phyloP scores from a whole-genome alignment of 139 green algal genomes.

The Tetraselmis striata region DNA sequence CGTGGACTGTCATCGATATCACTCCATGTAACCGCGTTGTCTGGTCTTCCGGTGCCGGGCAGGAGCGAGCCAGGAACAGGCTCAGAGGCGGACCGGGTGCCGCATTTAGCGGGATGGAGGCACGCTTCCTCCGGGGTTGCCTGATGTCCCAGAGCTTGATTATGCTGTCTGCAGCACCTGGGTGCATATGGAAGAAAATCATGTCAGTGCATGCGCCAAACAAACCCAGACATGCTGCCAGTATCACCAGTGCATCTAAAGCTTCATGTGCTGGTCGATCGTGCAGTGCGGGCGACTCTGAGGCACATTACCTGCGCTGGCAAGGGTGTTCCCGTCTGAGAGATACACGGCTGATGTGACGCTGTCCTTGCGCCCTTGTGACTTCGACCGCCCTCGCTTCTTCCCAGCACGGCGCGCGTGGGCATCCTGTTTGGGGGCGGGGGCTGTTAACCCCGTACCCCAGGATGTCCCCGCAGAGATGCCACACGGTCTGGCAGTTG shows the following conservation, averaged over 20 bases:
- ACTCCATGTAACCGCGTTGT: not conserved
- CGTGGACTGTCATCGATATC: not conserved
- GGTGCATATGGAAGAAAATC: too few species aligned
- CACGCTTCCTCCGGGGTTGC: not conserved
- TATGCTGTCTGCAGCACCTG: conserved; percentile 37
- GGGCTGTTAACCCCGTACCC: too few species aligned
- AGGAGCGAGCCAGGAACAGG: not conserved
- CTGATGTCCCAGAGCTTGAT: conserved; percentile 71
- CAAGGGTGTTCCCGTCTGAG: conserved; percentile 35
- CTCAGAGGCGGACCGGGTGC: not conserved
- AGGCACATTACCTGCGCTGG: conserved; percentile 27
- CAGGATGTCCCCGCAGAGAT: too few species aligned
- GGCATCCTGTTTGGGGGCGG: conserved; percentile 22
- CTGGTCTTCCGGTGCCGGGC: not conserved
- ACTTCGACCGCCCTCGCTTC: conserved; percentile 6
- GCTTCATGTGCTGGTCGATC: too few species aligned
- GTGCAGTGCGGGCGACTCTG: too few species aligned
- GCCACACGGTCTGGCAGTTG: too few species aligned
- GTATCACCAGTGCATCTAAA: too few species aligned
- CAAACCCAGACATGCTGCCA: too few species aligned
- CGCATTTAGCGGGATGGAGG: not conserved
- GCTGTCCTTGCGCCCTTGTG: conserved; percentile 26
- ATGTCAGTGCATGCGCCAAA: too few species aligned
- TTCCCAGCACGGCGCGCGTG: conserved; percentile 9
- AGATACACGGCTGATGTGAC: conserved; percentile 60